Conservation (phyloP, 306 rosid species). For the Fragaria ananassa region DNA sequence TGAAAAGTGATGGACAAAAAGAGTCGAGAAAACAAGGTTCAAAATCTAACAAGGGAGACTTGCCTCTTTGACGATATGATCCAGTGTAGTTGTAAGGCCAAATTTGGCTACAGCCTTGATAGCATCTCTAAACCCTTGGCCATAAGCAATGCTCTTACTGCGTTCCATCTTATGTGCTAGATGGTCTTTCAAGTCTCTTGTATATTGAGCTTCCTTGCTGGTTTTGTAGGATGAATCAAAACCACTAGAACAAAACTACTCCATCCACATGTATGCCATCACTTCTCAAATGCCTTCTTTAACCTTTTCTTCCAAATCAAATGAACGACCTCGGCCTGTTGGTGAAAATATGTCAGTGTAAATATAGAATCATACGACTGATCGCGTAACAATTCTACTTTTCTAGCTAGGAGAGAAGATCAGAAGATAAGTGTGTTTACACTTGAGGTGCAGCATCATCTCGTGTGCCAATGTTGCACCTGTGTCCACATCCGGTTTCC, state of each 20-base stretch:
- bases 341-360: too few species aligned
- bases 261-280: constrained; percentile 1
- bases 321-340: too few species aligned
- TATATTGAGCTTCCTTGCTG: neutral
- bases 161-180: neutral
- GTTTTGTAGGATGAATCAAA: neutral
- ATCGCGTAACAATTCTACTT: too few species aligned
- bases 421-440: neutral
- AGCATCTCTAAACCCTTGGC: neutral
- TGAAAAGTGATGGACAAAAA: too few species aligned
- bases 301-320: neutral
- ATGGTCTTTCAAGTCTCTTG: neutral
- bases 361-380: too few species aligned
- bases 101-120: neutral
- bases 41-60: too few species aligned
- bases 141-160: neutral
- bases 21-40: neutral
- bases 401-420: neutral
- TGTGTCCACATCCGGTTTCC: neutral
- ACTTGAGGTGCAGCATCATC: neutral
- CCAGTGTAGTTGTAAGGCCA: neutral
- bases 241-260: neutral
- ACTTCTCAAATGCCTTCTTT: neutral
- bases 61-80: neutral
- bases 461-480: constrained; percentile 8